Conservation (phyloP, 1,284 basidiomycete genomes). For the Schizopora paradoxa region DNA sequence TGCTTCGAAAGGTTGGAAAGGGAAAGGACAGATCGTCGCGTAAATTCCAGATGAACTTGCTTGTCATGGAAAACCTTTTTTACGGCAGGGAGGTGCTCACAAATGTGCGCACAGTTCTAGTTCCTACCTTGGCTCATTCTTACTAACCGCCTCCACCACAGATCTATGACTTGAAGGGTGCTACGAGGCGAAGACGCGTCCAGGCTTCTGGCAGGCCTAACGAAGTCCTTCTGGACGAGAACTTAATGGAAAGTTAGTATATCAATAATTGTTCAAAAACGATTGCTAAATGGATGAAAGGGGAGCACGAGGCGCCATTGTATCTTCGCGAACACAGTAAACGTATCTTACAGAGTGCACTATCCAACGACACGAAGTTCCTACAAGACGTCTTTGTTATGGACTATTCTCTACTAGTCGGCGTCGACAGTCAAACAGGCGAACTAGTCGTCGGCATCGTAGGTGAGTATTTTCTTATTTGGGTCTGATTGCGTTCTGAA, state of each 20-base stretch:
- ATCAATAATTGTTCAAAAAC: neutral
- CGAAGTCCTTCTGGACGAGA: slow-evolving; percentile 92
- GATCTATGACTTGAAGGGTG: slow-evolving; percentile 96
- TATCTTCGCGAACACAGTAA: slow-evolving; percentile 96
- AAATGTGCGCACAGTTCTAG: slow-evolving; percentile 40
- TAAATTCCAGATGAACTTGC: slow-evolving; percentile 87
- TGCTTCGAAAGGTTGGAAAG: slow-evolving; percentile 79
- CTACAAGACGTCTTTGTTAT: slow-evolving; percentile 95
- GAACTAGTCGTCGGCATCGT: slow-evolving; percentile 96
- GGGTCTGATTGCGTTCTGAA: slow-evolving; percentile 7
- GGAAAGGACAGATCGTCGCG: slow-evolving; percentile 50
- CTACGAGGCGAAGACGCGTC: slow-evolving; percentile 86
- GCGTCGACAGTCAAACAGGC: slow-evolving; percentile 79
- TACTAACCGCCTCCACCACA: slow-evolving; percentile 27
- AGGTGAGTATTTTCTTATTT: slow-evolving; percentile 45
- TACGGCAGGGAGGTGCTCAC: slow-evolving; percentile 86
- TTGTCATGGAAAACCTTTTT: slow-evolving; percentile 98
- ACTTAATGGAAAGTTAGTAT: slow-evolving; percentile 73
- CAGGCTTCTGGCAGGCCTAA: slow-evolving; percentile 88
- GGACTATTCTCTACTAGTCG: slow-evolving; percentile 98
- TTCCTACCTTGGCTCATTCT: neutral
- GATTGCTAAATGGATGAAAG: slow-evolving; percentile 32
- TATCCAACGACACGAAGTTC: slow-evolving; percentile 94
- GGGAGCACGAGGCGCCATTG: slow-evolving; percentile 73
- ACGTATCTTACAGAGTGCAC: slow-evolving; percentile 82